phyloP scores from a whole-genome alignment of 2,329 filamentous ascomycete genomes.

The Raffaelea albimanens region DNA sequence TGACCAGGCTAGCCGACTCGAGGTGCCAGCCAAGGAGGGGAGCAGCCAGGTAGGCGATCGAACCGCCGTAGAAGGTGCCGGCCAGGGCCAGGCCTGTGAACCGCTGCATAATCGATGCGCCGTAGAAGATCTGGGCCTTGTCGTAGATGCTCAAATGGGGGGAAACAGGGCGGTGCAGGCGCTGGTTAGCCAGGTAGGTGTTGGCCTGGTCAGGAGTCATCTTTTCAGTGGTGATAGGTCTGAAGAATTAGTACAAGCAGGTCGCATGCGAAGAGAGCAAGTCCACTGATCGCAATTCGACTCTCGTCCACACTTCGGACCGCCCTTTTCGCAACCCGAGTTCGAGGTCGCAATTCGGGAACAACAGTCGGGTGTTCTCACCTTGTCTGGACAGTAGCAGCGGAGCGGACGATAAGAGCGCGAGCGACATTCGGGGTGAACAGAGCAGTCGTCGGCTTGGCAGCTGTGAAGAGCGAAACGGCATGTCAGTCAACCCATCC shows the following conservation, averaged over 20 bases:
- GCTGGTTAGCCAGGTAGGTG: conserved; percentile 70
- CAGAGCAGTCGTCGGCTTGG: conserved; percentile 34
- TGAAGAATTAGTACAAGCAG: conserved; percentile 16
- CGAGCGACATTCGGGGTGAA: conserved; percentile 39
- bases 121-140: conserved; percentile 77
- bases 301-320: not conserved
- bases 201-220: conserved; percentile 43
- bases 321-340: no score
- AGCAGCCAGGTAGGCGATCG: conserved; percentile 69
- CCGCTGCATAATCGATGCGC: conserved; percentile 63
- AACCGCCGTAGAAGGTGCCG: conserved; percentile 70
- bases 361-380: no score
- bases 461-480: conserved; percentile 20
- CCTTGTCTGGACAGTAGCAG: conserved; percentile 36
- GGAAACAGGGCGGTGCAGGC: conserved; percentile 68
- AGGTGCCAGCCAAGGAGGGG: conserved; percentile 60
- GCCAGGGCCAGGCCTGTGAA: conserved; percentile 70
- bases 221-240: conserved; percentile 46
- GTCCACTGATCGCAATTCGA: no score
- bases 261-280: no score
- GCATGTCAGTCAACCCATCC: conserved; percentile 1
- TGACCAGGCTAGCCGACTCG: conserved; percentile 49
- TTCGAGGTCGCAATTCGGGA: no score
- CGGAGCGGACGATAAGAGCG: conserved; percentile 31
- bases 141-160: conserved; percentile 84